These are phyloP conservation scores for Hymenotorrendiella dingleyae DNA, from an alignment of 2,329 filamentous ascomycete genomes.

Conservation along the genomic window DNA sequence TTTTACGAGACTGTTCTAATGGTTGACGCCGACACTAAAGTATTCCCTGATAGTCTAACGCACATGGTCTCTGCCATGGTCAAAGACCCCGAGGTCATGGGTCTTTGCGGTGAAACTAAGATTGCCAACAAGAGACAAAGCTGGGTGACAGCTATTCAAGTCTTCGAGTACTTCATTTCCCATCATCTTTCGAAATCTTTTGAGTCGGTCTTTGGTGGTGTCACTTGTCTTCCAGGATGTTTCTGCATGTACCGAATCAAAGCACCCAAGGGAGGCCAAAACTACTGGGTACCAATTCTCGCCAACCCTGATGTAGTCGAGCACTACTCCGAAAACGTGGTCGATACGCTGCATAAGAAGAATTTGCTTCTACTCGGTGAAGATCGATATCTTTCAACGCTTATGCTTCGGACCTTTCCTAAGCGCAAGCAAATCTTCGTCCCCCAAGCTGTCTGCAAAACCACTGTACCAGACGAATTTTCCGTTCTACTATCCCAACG, in stretches of 20 bases:
- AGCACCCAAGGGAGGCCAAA: slow-evolving; percentile 93
- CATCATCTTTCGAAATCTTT: slow-evolving; percentile 96
- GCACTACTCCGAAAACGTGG: slow-evolving; percentile 98
- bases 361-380: slow-evolving; percentile 87
- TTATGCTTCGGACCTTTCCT: slow-evolving; percentile 98
- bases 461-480: slow-evolving; percentile 89
- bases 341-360: slow-evolving; percentile 97
- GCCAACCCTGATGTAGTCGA: slow-evolving; percentile 98
- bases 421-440: slow-evolving; percentile 99
- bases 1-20: slow-evolving; percentile 98
- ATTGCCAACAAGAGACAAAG: slow-evolving; percentile 95
- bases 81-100: slow-evolving; percentile 98
- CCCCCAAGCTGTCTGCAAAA: slow-evolving; percentile 98
- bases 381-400: slow-evolving; percentile 90
- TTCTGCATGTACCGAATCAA: slow-evolving; percentile 99
- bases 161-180: slow-evolving; percentile 99
- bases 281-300: slow-evolving; percentile 98
- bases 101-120: slow-evolving; percentile 96
- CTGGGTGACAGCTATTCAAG: slow-evolving; percentile 97
- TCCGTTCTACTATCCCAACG: slow-evolving; percentile 89
- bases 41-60: slow-evolving; percentile 95
- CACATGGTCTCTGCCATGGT: slow-evolving; percentile 99
- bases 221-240: slow-evolving; percentile 95
- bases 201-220: slow-evolving; percentile 97
- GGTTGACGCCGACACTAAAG: slow-evolving; percentile 98